phyloP scores from a whole-genome alignment of 805 yeast genomes.

The Candida anglica region DNA sequence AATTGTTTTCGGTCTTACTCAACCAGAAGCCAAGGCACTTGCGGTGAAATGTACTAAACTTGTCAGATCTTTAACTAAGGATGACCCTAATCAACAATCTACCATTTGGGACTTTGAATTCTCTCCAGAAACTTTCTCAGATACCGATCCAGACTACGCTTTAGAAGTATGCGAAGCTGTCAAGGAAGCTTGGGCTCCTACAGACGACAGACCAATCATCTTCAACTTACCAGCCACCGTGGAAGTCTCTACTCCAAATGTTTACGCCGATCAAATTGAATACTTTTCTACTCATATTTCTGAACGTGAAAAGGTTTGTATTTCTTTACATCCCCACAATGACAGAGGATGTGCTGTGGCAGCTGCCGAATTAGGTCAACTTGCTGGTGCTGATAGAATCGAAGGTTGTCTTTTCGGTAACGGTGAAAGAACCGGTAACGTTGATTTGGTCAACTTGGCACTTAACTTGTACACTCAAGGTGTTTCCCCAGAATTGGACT shows the following conservation, averaged over 20 bases:
- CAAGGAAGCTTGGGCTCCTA: conserved; percentile 74
- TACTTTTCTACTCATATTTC: conserved; percentile 64
- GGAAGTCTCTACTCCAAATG: conserved; percentile 71
- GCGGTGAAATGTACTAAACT: conserved; percentile 70
- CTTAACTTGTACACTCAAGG: conserved; percentile 78
- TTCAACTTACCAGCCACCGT: conserved; percentile 81
- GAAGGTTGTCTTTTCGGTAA: conserved; percentile 82
- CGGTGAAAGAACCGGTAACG: conserved; percentile 85
- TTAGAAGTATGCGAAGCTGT: conserved; percentile 78
- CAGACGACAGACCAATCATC: conserved; percentile 68
- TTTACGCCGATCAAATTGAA: conserved; percentile 78
- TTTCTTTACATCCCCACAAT: conserved; percentile 73
- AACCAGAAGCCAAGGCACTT: conserved; percentile 61
- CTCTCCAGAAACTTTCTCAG: conserved; percentile 76
- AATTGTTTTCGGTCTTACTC: conserved; percentile 69
- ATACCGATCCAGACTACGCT: conserved; percentile 70
- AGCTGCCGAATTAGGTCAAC: conserved; percentile 69
- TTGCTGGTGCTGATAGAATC: conserved; percentile 85
- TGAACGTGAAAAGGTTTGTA: conserved; percentile 67
- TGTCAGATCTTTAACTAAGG: conserved; percentile 67
- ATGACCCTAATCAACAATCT: conserved; percentile 59
- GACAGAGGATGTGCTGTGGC: conserved; percentile 86
- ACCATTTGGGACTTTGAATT: conserved; percentile 72
- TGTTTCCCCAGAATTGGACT: conserved; percentile 65
- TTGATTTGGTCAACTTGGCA: conserved; percentile 72